A percentile compares a stretch with the other conserved stretches of the same genome.
Conservation (phyloP, 148 eudicot genomes). For the Silene uniflora region DNA sequence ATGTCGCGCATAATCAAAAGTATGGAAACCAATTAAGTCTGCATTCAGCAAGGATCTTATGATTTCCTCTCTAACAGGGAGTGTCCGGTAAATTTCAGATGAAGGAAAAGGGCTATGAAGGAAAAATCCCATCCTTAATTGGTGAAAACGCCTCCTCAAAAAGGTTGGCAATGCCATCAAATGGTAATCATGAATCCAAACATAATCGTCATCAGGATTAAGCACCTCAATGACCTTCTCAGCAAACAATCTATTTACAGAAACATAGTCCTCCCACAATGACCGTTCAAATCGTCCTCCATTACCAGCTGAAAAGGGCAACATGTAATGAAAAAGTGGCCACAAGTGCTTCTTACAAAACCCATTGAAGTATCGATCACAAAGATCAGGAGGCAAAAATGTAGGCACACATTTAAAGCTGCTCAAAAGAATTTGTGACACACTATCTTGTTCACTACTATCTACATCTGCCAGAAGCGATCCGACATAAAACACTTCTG, state of each 20-base stretch:
- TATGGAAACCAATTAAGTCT: constrained; percentile 76
- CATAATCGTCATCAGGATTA: constrained; percentile 71
- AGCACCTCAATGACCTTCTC: constrained; percentile 87
- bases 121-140: constrained; percentile 73
- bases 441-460: constrained; percentile 56
- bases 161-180: constrained; percentile 78
- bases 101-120: constrained; percentile 91
- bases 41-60: constrained; percentile 72
- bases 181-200: constrained; percentile 87
- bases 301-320: constrained; percentile 76
- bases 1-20: constrained; percentile 84
- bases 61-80: constrained; percentile 70
- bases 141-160: constrained; percentile 62
- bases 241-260: constrained; percentile 80
- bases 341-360: constrained; percentile 83
- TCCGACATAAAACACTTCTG: constrained; percentile 67
- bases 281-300: constrained; percentile 82
- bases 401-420: constrained; percentile 67
- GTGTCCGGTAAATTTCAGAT: constrained; percentile 74
- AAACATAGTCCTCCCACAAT: constrained; percentile 79
- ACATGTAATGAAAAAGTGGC: constrained; percentile 93
- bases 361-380: constrained; percentile 52
- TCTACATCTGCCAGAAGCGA: constrained; percentile 62
- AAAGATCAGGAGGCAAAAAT: constrained; percentile 53
- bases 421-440: constrained; percentile 52